Evolutionary conservation across 352 stramenopile genomes (phyloP).

Genomic region (Globisporangium radiosum): DNA sequence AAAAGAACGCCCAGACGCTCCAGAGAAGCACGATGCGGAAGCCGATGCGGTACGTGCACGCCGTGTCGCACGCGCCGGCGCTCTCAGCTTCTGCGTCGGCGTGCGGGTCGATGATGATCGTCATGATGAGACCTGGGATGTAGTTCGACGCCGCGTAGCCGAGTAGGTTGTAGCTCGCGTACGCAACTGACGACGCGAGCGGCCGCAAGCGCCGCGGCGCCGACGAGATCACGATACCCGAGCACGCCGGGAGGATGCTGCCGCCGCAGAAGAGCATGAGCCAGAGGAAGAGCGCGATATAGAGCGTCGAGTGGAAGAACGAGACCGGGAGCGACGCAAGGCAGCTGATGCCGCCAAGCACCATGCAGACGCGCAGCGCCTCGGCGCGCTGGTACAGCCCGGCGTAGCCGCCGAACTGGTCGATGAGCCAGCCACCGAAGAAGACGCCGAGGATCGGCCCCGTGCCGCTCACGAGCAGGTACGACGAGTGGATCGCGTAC

Average conservation of each 20-base stretch:
- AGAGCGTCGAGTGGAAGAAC: slow-evolving; percentile 53
- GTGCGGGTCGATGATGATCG: slow-evolving; percentile 56
- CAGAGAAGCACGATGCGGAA: slow-evolving; percentile 80
- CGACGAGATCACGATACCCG: slow-evolving; percentile 79
- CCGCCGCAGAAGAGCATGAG: slow-evolving; percentile 82
- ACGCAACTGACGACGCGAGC: slow-evolving; percentile 71
- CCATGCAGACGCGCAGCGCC: slow-evolving; percentile 67
- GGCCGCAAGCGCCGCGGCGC: slow-evolving; percentile 52
- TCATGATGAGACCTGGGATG: slow-evolving; percentile 77
- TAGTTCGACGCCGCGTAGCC: slow-evolving; percentile 83
- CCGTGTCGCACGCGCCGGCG: slow-evolving; percentile 40
- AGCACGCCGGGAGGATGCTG: slow-evolving; percentile 65
- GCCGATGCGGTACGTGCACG: slow-evolving; percentile 74
- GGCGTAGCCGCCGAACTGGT: slow-evolving; percentile 70
- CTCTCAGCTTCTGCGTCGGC: slow-evolving; percentile 19
- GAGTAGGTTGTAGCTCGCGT: slow-evolving; percentile 83
- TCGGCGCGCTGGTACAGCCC: slow-evolving; percentile 57
- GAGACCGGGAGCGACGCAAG: slow-evolving; percentile 55
- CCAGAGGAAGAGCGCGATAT: slow-evolving; percentile 73
- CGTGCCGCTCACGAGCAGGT: slow-evolving; percentile 69
- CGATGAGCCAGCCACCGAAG: slow-evolving; percentile 80
- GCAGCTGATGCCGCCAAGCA: slow-evolving; percentile 43
- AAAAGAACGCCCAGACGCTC: slow-evolving; percentile 70
- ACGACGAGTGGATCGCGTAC: slow-evolving; percentile 70
- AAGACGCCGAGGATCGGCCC: slow-evolving; percentile 81